phyloP scores from a whole-genome alignment of 2,329 filamentous ascomycete species.

The Fusarium pseudoanthophilum region DNA sequence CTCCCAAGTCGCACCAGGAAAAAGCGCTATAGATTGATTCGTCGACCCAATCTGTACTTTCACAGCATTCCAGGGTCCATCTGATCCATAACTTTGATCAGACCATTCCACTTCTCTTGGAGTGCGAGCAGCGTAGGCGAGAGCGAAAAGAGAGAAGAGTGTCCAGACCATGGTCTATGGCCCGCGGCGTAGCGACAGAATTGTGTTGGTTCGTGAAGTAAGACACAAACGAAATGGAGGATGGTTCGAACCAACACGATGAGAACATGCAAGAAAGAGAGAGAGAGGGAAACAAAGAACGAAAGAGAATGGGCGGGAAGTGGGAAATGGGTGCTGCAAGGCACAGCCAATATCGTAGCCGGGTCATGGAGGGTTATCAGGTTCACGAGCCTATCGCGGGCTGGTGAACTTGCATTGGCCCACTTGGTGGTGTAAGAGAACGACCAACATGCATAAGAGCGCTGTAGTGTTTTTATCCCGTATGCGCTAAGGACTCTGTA shows the following conservation, averaged over 20 bases:
- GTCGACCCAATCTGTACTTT: not conserved
- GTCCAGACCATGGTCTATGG: not conserved
- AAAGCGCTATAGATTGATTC: not conserved
- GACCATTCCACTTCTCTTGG: slow-evolving; percentile 9
- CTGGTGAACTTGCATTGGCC: not conserved
- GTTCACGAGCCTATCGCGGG: not conserved
- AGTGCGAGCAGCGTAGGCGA: not conserved
- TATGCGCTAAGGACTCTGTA: not conserved
- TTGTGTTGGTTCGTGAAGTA: too few relatives aligned
- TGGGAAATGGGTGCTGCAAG: not conserved
- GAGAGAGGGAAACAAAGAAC: not conserved
- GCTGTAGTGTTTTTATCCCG: not conserved
- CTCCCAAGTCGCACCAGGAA: slow-evolving; percentile 6
- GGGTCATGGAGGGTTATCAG: not conserved
- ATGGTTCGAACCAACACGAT: too few relatives aligned
- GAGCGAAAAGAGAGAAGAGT: not conserved
- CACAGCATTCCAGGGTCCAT: slow-evolving; percentile 7
- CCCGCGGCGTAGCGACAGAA: not conserved
- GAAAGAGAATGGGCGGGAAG: not conserved
- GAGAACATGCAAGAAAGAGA: not conserved
- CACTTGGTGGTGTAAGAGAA: not conserved
- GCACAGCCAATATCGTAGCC: not conserved
- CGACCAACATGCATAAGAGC: slow-evolving; percentile 12
- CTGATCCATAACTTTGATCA: slow-evolving; percentile 1
- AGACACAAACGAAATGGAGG: too few relatives aligned